Percentiles rank a stretch among this genome's conserved stretches.
Conservation (phyloP, 2,329 filamentous ascomycete genomes). For the Fusarium cicatricum region DNA sequence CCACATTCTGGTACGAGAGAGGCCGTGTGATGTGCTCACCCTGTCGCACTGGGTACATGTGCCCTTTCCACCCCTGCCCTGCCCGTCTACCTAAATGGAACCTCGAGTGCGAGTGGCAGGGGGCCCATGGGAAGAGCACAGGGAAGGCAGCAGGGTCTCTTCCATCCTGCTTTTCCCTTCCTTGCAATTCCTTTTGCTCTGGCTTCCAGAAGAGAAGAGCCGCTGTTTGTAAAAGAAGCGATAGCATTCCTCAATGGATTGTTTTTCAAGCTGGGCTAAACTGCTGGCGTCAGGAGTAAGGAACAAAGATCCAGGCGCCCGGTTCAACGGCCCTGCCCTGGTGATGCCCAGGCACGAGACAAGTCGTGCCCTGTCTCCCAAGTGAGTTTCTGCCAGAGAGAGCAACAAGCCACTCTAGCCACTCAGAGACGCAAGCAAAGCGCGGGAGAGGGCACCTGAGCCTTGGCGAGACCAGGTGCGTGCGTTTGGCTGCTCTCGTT, state of each 20-base stretch:
- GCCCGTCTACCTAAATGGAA: too few relatives aligned
- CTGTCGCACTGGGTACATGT: slow-evolving; percentile 32
- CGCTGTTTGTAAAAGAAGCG: slow-evolving; percentile 21
- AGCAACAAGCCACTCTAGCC: too few relatives aligned
- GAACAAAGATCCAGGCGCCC: slow-evolving; percentile 1
- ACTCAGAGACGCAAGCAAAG: slow-evolving; percentile 10
- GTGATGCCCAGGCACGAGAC: slow-evolving; percentile 22
- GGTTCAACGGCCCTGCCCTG: slow-evolving; percentile 1
- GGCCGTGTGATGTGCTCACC: slow-evolving; percentile 3
- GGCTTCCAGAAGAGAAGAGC: too few relatives aligned
- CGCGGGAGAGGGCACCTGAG: slow-evolving; percentile 15
- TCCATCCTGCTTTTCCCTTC: slow-evolving; percentile 15
- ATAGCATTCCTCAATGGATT: slow-evolving; percentile 10
- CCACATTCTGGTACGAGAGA: slow-evolving; percentile 37
- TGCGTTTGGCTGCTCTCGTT: slow-evolving; percentile 10
- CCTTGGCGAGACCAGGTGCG: slow-evolving; percentile 24
- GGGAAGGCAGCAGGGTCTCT: too few relatives aligned
- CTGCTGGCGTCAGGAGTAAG: background rate
- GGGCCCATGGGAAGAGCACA: too few relatives aligned
- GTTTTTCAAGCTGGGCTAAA: background rate
- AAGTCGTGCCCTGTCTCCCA: background rate
- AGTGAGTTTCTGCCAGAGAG: background rate
- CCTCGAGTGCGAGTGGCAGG: slow-evolving; percentile 7
- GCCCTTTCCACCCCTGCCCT: background rate
- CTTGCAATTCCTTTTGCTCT: too few relatives aligned